These are phyloP conservation scores for Melastoma malabathricum DNA, from an alignment of 345 rosid genomes.

Conservation along the genomic window DNA sequence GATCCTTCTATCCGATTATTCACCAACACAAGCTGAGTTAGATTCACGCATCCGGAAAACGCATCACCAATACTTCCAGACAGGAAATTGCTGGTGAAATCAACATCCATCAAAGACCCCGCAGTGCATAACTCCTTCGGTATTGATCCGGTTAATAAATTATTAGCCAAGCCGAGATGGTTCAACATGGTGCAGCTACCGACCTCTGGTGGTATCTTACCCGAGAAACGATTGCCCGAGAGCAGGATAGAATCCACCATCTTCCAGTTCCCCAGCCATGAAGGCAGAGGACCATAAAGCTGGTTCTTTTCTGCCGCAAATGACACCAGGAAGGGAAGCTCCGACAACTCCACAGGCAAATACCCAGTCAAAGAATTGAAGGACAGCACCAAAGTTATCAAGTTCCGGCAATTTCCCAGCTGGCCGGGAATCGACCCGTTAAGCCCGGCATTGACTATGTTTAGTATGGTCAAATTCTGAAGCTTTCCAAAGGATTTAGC, in stretches of 20 bases:
- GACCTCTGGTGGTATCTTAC: conserved; percentile 44
- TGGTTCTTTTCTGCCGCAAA: conserved; percentile 67
- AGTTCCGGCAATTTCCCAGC: conserved; percentile 51
- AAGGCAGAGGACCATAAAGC: conserved; percentile 56
- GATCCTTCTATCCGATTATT: conserved; percentile 47
- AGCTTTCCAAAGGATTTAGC: conserved; percentile 50
- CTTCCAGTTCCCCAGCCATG: conserved; percentile 68
- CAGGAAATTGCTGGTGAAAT: conserved; percentile 45
- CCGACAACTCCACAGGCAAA: conserved; percentile 50
- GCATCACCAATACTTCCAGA: conserved; percentile 44
- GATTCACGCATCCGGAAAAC: conserved; percentile 41
- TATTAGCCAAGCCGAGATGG: conserved; percentile 42
- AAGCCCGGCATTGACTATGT: conserved; percentile 44
- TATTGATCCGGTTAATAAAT: conserved; percentile 44
- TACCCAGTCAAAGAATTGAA: conserved; percentile 59
- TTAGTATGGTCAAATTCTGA: conserved; percentile 31
- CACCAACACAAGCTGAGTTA: conserved; percentile 44
- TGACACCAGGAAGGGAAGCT: conserved; percentile 34
- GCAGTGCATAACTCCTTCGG: conserved; percentile 63
- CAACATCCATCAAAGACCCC: conserved; percentile 38
- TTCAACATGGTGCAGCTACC: conserved; percentile 47
- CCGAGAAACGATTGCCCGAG: conserved; percentile 40
- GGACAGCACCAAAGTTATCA: conserved; percentile 53
- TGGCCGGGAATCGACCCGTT: conserved; percentile 60
- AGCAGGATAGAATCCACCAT: conserved; percentile 47